These are phyloP conservation scores for Tilletia indica DNA, from an alignment of 1,284 basidiomycete species.

Conservation along the genomic window DNA sequence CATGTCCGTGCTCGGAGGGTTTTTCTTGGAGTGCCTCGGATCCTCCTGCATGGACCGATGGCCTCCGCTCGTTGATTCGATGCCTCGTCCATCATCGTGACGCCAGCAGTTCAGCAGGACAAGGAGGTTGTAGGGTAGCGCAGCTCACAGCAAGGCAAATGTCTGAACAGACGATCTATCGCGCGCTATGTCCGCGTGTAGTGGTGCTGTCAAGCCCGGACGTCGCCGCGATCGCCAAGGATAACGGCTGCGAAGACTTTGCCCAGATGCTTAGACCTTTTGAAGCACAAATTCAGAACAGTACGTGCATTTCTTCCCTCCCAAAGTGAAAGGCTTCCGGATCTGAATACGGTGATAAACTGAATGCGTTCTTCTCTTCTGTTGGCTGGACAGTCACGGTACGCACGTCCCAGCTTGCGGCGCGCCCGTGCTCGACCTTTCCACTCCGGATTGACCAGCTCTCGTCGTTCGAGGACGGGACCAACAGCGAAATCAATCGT, in stretches of 20 bases:
- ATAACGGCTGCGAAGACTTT: slow-evolving; percentile 40
- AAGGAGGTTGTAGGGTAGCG: too few relatives aligned
- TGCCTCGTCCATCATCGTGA: too few relatives aligned
- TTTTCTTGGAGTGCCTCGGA: neutral
- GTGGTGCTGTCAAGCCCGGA: slow-evolving; percentile 46
- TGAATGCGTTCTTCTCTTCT: too few relatives aligned
- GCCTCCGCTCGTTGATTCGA: too few relatives aligned
- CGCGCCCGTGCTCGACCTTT: slow-evolving; percentile 37
- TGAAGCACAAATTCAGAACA: slow-evolving; percentile 33
- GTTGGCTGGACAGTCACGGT: slow-evolving; percentile 32
- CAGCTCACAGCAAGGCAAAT: neutral
- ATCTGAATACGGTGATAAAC: neutral
- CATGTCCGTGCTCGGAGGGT: neutral
- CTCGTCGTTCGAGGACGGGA: slow-evolving; percentile 29
- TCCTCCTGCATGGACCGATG: too few relatives aligned
- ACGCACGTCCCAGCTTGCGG: slow-evolving; percentile 50
- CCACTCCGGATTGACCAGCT: slow-evolving; percentile 47
- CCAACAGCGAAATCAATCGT: neutral
- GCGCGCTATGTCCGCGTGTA: slow-evolving; percentile 46
- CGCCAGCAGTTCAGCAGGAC: too few relatives aligned
- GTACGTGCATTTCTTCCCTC: slow-evolving; percentile 20
- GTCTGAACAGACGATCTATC: slow-evolving; percentile 29
- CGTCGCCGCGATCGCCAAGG: slow-evolving; percentile 33
- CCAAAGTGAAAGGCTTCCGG: neutral
- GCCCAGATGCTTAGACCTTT: slow-evolving; percentile 47